These are phyloP conservation scores for Proteromonas lacertae DNA, from an alignment of 352 stramenopile genomes.

Conservation along the genomic window DNA sequence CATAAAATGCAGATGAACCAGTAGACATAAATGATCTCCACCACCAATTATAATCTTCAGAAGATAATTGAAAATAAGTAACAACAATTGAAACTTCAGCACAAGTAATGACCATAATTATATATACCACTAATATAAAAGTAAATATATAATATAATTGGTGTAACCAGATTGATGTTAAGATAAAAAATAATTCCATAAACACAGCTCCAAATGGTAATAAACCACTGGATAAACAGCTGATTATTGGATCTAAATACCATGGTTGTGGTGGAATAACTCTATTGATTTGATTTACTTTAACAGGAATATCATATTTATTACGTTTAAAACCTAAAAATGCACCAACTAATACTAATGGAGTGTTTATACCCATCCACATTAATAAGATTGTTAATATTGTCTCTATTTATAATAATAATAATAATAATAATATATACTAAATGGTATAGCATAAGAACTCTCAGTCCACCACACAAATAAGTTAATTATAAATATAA, in stretches of 20 bases:
- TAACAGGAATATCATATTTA: constrained; percentile 64
- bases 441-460: constrained; percentile 66
- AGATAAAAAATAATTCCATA: constrained; percentile 97
- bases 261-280: constrained; percentile 84
- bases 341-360: constrained; percentile 84
- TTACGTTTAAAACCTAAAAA: constrained; percentile 87
- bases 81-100: constrained; percentile 97
- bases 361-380: constrained; percentile 93
- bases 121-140: constrained; percentile 86
- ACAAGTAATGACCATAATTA: constrained; percentile 89
- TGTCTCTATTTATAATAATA: too few species aligned
- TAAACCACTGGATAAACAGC: constrained; percentile 68
- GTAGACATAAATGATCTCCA: constrained; percentile 91
- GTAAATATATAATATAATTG: constrained; percentile 99
- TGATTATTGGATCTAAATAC: constrained; percentile 77
- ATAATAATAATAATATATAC: too few species aligned
- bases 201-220: constrained; percentile 96
- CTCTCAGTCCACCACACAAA: constrained; percentile 65
- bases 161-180: constrained; percentile 66
- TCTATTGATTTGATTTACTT: constrained; percentile 83
- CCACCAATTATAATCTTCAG: constrained; percentile 99
- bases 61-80: constrained; percentile 96
- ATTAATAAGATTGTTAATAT: constrained; percentile 85
- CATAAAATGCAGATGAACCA: constrained; percentile 72
- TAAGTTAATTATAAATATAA: constrained; percentile 90